phyloP scores from a whole-genome alignment of 2,329 filamentous ascomycete species.

The Colletotrichum shisoi region DNA sequence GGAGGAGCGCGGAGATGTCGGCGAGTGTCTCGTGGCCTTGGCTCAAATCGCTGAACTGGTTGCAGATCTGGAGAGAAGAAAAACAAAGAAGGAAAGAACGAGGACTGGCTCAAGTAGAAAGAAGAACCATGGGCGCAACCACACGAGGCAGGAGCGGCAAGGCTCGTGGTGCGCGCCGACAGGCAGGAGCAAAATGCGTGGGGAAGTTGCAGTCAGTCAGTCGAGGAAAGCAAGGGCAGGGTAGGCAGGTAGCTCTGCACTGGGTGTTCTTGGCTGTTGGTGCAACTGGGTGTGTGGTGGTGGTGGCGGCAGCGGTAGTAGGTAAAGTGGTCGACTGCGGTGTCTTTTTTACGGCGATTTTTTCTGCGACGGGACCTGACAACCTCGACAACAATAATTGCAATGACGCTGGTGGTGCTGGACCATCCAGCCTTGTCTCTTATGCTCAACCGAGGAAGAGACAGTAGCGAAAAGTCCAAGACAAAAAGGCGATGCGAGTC shows the following conservation, averaged over 20 bases:
- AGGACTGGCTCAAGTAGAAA: conserved; percentile 28
- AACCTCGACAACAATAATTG: background rate
- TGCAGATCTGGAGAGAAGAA: background rate
- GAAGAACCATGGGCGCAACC: conserved; percentile 33
- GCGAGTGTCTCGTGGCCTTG: background rate
- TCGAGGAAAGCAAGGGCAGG: conserved; percentile 38
- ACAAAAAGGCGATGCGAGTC: conserved; percentile 10
- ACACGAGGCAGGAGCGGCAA: conserved; percentile 35
- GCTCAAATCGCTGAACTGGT: background rate
- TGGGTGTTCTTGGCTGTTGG: background rate
- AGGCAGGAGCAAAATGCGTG: conserved; percentile 34
- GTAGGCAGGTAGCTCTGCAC: conserved; percentile 2
- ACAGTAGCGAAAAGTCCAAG: background rate
- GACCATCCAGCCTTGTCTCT: background rate
- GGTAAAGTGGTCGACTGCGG: background rate
- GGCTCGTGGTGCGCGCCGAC: conserved; percentile 37
- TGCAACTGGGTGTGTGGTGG: too few relatives aligned
- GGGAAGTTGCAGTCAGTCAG: conserved; percentile 21
- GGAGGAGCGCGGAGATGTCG: conserved; percentile 8
- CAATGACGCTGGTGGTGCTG: background rate
- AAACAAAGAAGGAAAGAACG: conserved; percentile 18
- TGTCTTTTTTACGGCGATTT: background rate
- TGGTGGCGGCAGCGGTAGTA: background rate
- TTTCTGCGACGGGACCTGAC: background rate
- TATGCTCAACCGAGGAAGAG: background rate